A percentile compares a stretch with the other conserved stretches of the same genome.
phyloP scores from a whole-genome alignment of 2,329 filamentous ascomycete genomes.

The Arthrobotrys musiformis region DNA sequence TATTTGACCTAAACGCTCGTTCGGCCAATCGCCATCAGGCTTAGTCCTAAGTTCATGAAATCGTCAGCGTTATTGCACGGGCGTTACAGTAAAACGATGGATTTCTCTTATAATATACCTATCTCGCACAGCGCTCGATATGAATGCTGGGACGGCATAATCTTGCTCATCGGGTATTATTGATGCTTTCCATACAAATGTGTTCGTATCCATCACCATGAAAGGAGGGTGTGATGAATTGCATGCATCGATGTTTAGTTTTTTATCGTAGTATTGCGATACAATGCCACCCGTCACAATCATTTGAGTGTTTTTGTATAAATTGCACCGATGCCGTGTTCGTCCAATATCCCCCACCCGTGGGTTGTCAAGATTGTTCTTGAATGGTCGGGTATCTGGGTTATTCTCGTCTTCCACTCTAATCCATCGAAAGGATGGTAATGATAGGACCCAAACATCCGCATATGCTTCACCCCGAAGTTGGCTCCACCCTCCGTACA shows the following conservation, averaged over 20 bases:
- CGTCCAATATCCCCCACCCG: constrained; percentile 3
- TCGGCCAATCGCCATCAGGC: constrained; percentile 17
- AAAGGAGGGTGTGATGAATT: constrained; percentile 29
- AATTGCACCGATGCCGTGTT: constrained; percentile 26
- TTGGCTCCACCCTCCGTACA: constrained; percentile 43
- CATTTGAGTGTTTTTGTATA: constrained; percentile 30
- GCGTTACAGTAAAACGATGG: neutral
- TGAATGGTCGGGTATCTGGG: constrained; percentile 16
- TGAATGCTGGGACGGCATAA: constrained; percentile 16
- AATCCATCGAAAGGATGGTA: constrained; percentile 55
- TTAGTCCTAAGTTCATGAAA: neutral
- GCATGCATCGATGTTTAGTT: constrained; percentile 27
- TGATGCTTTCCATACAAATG: constrained; percentile 27
- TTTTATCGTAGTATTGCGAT: constrained; percentile 4
- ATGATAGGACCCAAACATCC: constrained; percentile 49
- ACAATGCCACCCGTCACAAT: constrained; percentile 36
- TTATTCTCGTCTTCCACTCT: constrained; percentile 34
- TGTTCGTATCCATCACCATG: constrained; percentile 30
- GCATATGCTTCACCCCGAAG: neutral
- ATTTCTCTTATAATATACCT: constrained; percentile 8
- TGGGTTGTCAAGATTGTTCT: constrained; percentile 11
- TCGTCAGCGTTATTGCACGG: neutral
- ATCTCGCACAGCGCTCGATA: constrained; percentile 1
- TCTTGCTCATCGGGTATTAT: constrained; percentile 12
- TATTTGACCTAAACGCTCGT: constrained; percentile 18